Percentiles rank a stretch among this genome's conserved stretches.
Evolutionary conservation across 2,329 filamentous ascomycete species (phyloP).

Genomic region (Hortaea werneckii): DNA sequence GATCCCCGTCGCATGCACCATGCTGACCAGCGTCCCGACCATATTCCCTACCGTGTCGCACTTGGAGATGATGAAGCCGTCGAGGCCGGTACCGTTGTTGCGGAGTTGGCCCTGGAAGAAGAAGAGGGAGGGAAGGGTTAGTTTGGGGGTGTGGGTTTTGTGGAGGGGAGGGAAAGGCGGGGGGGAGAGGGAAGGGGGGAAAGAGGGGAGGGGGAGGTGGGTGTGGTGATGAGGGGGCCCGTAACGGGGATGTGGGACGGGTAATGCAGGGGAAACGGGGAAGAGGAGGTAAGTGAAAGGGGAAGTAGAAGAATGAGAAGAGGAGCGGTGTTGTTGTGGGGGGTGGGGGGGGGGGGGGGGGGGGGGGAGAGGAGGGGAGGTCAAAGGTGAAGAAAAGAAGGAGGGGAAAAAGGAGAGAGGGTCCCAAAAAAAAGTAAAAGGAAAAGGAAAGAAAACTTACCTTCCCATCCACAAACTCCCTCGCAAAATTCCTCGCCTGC

Average conservation of each 20-base stretch:
- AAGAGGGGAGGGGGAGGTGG: too few species aligned
- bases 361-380: too few species aligned
- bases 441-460: conserved; percentile 4
- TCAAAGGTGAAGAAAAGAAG: too few species aligned
- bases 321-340: too few species aligned
- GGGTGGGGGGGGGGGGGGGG: too few species aligned
- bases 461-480: conserved; percentile 52
- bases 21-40: conserved; percentile 89
- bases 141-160: background rate
- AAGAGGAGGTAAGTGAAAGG: too few species aligned
- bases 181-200: too few species aligned
- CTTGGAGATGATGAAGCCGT: conserved; percentile 97
- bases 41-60: conserved; percentile 99
- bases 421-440: background rate
- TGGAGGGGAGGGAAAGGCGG: background rate
- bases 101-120: conserved; percentile 19
- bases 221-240: too few species aligned
- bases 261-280: too few species aligned
- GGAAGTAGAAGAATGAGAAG: too few species aligned
- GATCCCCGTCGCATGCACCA: conserved; percentile 86
- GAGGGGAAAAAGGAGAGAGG: too few species aligned
- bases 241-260: too few species aligned
- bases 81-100: conserved; percentile 59
- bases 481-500: conserved; percentile 93
- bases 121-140: background rate